Base-by-base conservation (phyloP, 345 rosid genomes). In the Ceriops zippeliana region DNA sequence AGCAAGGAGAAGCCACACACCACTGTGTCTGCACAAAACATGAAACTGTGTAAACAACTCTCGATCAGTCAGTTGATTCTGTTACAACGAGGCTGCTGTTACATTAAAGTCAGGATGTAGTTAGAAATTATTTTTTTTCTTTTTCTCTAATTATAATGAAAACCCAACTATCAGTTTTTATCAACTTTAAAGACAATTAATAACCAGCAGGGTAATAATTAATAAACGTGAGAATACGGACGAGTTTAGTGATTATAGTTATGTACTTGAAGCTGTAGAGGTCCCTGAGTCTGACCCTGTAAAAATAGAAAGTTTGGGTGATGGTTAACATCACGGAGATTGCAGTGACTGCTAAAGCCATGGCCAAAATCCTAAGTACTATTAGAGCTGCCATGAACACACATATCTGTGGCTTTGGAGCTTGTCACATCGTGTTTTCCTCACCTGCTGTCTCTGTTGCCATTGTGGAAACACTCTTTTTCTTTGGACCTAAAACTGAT, bases 181-280 rank as follows among this genome's bases (percentile, higher is more conserved):
- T 10, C 15, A 38, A 38, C 46, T 38, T 38, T 38, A 2, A 11
- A 11, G 46, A 11, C 46, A 38, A 10, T 38, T 38, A 38, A 38
- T 38, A 38, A 10, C 46, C 46, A 38, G 46, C 46, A 11, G 46
- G 2, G 4, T 38, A 38, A 38, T 10, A 5, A 38, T 38, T 38
- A 38, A 10, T 10, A 0, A 38, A 4, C 15, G 46, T 10, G 46
- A 38, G 46, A 38, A 51, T 20, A 56, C 11, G 11, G 6, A 32
- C 35, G 42, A 38, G 16, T 11, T 10, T 21, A 38, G 32, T 54
- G 4, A 28, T 24, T 22, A 28, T 13, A 1, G 15, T 27, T 42
- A 10, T 15, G 51, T 68, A 82, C 93, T 76, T 84, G 80, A 61
- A 66, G 69, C 58, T 71, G 67, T 80, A 88, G 26, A 71, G 76